Evolutionary conservation across 2,329 filamentous ascomycete species (phyloP).

Genomic region (Cyphellophora europaea): DNA sequence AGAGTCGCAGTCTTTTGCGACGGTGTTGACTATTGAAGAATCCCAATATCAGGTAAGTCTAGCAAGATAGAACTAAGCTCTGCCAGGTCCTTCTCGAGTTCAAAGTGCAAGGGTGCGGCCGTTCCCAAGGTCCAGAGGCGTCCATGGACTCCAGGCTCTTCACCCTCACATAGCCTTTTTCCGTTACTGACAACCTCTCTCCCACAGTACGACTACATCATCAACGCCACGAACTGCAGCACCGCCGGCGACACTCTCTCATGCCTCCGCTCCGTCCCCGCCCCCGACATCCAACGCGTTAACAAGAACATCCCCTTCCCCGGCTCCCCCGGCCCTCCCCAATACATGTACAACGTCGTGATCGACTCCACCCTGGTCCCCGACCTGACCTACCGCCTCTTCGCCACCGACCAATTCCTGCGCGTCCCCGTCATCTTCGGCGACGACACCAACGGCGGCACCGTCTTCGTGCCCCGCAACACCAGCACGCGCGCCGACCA

Average conservation of each 20-base stretch:
- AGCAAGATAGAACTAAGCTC: too few relatives aligned
- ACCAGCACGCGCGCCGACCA: slow-evolving; percentile 40
- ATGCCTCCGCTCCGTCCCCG: slow-evolving; percentile 40
- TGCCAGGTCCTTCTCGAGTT: too few relatives aligned
- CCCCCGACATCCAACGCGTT: slow-evolving; percentile 33
- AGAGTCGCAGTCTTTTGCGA: slow-evolving; percentile 45
- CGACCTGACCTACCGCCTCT: slow-evolving; percentile 40
- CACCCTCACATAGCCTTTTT: too few relatives aligned
- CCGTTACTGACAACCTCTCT: too few relatives aligned
- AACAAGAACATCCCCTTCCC: slow-evolving; percentile 40
- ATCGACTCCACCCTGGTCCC: slow-evolving; percentile 43
- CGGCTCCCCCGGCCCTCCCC: slow-evolving; percentile 28
- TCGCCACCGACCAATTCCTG: slow-evolving; percentile 39
- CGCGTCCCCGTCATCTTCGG: slow-evolving; percentile 48
- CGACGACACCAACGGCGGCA: slow-evolving; percentile 57
- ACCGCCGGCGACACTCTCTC: slow-evolving; percentile 30
- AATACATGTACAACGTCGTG: slow-evolving; percentile 43
- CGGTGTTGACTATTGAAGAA: slow-evolving; percentile 37
- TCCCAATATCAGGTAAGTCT: slow-evolving; percentile 42
- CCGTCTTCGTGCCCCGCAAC: slow-evolving; percentile 45
- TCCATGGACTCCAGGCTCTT: too few relatives aligned
- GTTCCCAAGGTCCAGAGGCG: too few relatives aligned
- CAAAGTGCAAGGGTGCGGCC: too few relatives aligned
- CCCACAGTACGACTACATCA: slow-evolving; percentile 45
- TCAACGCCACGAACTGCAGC: slow-evolving; percentile 39